phyloP scores from a whole-genome alignment of 352 stramenopile genomes.

The Phytophthora litchii region DNA sequence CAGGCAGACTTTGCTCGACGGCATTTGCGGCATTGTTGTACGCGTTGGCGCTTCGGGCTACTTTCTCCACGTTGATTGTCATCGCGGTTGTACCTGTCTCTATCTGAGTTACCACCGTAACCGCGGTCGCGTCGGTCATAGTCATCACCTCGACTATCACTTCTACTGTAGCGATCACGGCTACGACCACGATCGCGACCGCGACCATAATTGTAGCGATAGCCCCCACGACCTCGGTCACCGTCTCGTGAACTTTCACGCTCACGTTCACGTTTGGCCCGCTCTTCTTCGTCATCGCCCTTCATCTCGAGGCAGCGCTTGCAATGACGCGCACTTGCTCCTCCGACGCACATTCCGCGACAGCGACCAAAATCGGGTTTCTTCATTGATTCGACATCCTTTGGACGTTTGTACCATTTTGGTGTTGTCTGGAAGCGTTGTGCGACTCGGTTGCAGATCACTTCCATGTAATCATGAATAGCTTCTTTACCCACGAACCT shows the following conservation, averaged over 20 bases:
- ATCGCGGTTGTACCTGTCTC: slow-evolving; percentile 38
- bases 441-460: slow-evolving; percentile 94
- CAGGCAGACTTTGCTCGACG: slow-evolving; percentile 57
- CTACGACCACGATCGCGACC: slow-evolving; percentile 24
- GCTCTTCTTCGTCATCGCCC: slow-evolving; percentile 54
- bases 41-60: slow-evolving; percentile 46
- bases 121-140: slow-evolving; percentile 35
- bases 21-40: slow-evolving; percentile 59
- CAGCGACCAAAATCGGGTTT: slow-evolving; percentile 61
- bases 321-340: slow-evolving; percentile 60
- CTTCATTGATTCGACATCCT: slow-evolving; percentile 56
- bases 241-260: slow-evolving; percentile 28
- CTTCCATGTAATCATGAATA: slow-evolving; percentile 97
- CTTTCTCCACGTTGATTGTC: slow-evolving; percentile 39
- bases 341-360: slow-evolving; percentile 65
- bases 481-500: slow-evolving; percentile 91
- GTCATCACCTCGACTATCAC: slow-evolving; percentile 21
- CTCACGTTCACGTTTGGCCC: slow-evolving; percentile 24
- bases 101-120: slow-evolving; percentile 29
- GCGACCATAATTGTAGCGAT: slow-evolving; percentile 33
- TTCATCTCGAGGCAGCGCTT: slow-evolving; percentile 77
- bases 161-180: slow-evolving; percentile 36
- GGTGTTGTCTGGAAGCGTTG: slow-evolving; percentile 81
- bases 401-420: slow-evolving; percentile 69
- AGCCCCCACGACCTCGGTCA: slow-evolving; percentile 27